Conservation (phyloP, 305 asterid species). For the Coffea humblotiana region DNA sequence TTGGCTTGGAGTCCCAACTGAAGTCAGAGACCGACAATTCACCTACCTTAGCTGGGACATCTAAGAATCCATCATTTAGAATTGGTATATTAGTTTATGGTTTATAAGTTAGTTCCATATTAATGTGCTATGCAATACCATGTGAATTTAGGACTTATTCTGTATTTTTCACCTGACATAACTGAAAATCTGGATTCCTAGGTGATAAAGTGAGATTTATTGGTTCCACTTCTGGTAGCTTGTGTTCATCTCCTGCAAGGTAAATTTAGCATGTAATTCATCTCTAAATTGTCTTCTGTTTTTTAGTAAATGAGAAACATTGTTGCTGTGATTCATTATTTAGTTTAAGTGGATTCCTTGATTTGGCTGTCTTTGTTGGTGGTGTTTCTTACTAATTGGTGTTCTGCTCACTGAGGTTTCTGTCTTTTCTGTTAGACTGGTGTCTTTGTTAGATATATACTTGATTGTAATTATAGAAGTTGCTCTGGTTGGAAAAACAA, state of each 20-base stretch:
- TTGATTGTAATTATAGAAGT: neutral
- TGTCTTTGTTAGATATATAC: neutral
- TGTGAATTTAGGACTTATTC: neutral
- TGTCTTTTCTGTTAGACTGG: neutral
- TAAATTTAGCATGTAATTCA: slow-evolving; percentile 17
- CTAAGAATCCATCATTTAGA: slow-evolving; percentile 54
- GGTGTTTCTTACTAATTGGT: neutral
- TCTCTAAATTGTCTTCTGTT: neutral
- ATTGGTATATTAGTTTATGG: slow-evolving; percentile 38
- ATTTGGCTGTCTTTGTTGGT: neutral
- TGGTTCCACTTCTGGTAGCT: slow-evolving; percentile 60
- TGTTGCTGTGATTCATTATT: neutral
- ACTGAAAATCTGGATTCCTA: slow-evolving; percentile 28
- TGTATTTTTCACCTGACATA: slow-evolving; percentile 6
- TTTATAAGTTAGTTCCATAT: slow-evolving; percentile 12
- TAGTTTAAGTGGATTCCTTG: neutral
- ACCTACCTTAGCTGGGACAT: slow-evolving; percentile 40
- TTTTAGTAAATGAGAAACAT: neutral
- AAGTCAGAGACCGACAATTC: slow-evolving; percentile 47
- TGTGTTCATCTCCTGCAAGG: slow-evolving; percentile 57
- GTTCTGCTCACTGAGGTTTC: neutral
- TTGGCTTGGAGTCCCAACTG: slow-evolving; percentile 42
- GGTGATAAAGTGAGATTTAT: slow-evolving; percentile 84
- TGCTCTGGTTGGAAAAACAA: neutral
- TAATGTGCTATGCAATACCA: neutral